Evolutionary conservation across 2,329 filamentous ascomycete genomes (phyloP).

Genomic region (Setomelanomma holmii): DNA sequence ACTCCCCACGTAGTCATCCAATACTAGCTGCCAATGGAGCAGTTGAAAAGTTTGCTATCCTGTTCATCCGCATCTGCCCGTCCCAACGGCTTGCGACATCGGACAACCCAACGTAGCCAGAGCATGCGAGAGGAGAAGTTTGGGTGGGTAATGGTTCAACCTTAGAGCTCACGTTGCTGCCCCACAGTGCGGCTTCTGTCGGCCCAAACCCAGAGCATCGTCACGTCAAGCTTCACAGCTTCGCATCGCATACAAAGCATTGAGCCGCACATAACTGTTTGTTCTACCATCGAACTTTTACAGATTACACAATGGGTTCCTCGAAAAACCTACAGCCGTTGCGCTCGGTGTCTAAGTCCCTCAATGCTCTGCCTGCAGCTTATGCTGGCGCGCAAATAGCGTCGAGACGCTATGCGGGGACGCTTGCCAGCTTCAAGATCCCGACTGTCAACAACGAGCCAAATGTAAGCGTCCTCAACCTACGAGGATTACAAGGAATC

Average conservation of each 20-base stretch:
- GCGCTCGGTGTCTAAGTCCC: slow-evolving; percentile 34
- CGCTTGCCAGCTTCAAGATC: slow-evolving; percentile 84
- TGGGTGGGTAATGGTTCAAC: background rate
- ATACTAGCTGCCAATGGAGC: background rate
- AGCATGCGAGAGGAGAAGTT: slow-evolving; percentile 9
- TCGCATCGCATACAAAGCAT: slow-evolving; percentile 30
- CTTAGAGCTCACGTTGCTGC: slow-evolving; percentile 3
- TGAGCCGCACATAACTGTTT: slow-evolving; percentile 7
- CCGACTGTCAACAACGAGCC: slow-evolving; percentile 90
- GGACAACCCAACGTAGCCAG: slow-evolving; percentile 10
- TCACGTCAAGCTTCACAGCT: slow-evolving; percentile 23
- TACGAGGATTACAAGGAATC: too few species aligned
- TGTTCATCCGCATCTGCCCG: slow-evolving; percentile 27
- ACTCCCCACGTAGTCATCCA: background rate
- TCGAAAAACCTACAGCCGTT: slow-evolving; percentile 42
- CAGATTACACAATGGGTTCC: slow-evolving; percentile 36
- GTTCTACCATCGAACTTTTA: background rate
- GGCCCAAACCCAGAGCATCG: slow-evolving; percentile 24
- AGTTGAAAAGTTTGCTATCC: background rate
- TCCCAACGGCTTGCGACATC: slow-evolving; percentile 25
- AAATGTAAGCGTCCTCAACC: too few species aligned
- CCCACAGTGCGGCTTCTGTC: slow-evolving; percentile 34
- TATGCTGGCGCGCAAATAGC: slow-evolving; percentile 31
- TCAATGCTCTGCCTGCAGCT: slow-evolving; percentile 30
- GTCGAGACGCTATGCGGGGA: slow-evolving; percentile 54